Evolutionary conservation across 2,329 filamentous ascomycete genomes (phyloP).

Genomic region (Aspergillus fijiensis): DNA sequence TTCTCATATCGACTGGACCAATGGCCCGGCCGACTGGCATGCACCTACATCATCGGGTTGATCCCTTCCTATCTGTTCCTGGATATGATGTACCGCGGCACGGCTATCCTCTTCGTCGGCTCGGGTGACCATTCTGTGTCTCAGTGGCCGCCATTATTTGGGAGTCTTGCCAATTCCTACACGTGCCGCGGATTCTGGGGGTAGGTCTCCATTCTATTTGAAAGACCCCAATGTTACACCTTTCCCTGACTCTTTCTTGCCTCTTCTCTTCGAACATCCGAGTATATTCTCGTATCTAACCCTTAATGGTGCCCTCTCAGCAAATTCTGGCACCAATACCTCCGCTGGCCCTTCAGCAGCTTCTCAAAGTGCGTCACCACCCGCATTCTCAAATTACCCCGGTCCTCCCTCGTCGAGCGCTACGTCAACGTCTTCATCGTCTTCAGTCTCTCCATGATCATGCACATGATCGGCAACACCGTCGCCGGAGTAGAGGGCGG

Average conservation of each 20-base stretch:
- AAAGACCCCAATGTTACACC: background rate
- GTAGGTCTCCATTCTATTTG: constrained; percentile 15
- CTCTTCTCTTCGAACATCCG: background rate
- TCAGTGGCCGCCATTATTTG: constrained; percentile 28
- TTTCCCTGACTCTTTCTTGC: background rate
- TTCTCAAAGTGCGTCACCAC: constrained; percentile 22
- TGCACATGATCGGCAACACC: constrained; percentile 23
- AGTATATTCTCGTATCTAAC: background rate
- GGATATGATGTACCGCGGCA: constrained; percentile 20
- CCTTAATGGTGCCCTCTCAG: constrained; percentile 7
- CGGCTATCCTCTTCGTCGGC: constrained; percentile 23
- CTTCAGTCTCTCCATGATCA: constrained; percentile 29
- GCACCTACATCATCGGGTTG: constrained; percentile 14
- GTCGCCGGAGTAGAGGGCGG: constrained; percentile 15
- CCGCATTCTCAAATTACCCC: constrained; percentile 19
- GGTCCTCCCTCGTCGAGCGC: constrained; percentile 22
- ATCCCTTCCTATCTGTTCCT: constrained; percentile 13
- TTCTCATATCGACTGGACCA: constrained; percentile 7
- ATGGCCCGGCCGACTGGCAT: constrained; percentile 15
- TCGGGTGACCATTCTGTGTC: constrained; percentile 13
- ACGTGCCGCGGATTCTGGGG: constrained; percentile 31
- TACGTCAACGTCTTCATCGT: constrained; percentile 31
- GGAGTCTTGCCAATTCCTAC: constrained; percentile 24
- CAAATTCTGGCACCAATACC: constrained; percentile 32
- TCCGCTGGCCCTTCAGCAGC: constrained; percentile 25